Evolutionary conservation across 306 rosid genomes (phyloP).

Genomic region (Prunus mume): DNA sequence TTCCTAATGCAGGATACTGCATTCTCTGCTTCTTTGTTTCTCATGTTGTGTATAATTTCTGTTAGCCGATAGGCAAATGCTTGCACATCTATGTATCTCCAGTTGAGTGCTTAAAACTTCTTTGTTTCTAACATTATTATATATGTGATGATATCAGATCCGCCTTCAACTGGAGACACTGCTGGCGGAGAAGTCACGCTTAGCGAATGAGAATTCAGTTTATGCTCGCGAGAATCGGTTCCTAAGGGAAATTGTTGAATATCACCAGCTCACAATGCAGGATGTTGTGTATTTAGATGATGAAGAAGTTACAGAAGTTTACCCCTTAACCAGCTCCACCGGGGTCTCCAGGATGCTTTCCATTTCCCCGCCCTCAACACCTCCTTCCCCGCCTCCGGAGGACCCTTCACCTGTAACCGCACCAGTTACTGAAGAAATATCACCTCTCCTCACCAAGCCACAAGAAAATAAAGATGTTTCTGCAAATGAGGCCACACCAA

Average conservation of each 20-base stretch:
- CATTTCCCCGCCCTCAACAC: conserved; percentile 39
- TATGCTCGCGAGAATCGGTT: conserved; percentile 91
- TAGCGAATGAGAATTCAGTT: conserved; percentile 82
- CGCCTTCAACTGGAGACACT: conserved; percentile 93
- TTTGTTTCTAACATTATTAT: neutral
- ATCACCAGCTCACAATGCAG: conserved; percentile 95
- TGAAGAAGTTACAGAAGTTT: conserved; percentile 82
- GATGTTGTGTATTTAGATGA: conserved; percentile 87
- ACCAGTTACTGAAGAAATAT: conserved; percentile 29
- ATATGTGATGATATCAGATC: conserved; percentile 38
- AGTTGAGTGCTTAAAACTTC: too few relatives aligned
- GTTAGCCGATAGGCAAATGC: neutral
- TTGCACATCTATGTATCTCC: too few relatives aligned
- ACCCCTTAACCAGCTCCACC: conserved; percentile 41
- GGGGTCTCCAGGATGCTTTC: conserved; percentile 43
- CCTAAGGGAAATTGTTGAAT: conserved; percentile 91
- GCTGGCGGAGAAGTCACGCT: conserved; percentile 85
- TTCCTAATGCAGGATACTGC: neutral
- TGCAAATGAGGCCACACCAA: conserved; percentile 34
- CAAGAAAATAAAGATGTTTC: conserved; percentile 33
- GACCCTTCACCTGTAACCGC: conserved; percentile 20
- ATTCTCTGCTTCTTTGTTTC: neutral
- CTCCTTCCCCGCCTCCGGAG: conserved; percentile 36
- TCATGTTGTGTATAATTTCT: neutral
- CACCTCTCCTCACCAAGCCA: conserved; percentile 22